Evolutionary conservation across 805 yeast genomes (phyloP), one percentile per base, ranked within the genome.

Genomic region (Millerozyma miso): DNA sequence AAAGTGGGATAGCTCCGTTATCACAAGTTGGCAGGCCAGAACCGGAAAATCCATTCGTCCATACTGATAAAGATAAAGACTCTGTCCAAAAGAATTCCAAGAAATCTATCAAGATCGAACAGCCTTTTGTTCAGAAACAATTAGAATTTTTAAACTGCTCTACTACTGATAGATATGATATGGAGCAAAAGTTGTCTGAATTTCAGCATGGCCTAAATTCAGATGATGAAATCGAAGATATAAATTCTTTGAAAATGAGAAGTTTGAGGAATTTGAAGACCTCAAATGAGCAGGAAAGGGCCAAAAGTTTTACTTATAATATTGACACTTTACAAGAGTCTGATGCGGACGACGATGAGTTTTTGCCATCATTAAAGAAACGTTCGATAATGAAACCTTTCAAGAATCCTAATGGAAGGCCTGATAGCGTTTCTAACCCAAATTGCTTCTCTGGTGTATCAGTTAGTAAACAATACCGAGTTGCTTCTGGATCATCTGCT

Each of bases 401-500:
- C 60, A 66, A 65, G 39, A 59, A 73, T 2, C 59, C 54, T 41
- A 56, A 56, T 2, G 69, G 63, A 31, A 60, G 62, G n/a, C 68
- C 63, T 37, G 65, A 61, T 12, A 66, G 62, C 29, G 69, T 63
- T 42, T 67, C 68, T 42, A 74, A 68, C 31, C 74, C 72, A 18
- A 67, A 63, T 18, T 52, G 56, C 18, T 70, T 70, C 46, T 55
- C 66, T 17, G 74, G 75, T 4, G 85, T 82, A 15, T 78, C 77
- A 1, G 60, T 79, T 4, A 70, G 79, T 36, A 76, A 75, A 29
- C 70, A 74, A 20, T 77, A 78, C 52, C 80, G 72, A 55, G 71
- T 74, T 8, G 82, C 79, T 1, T 69, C 79, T 1, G 77, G 83
- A 5, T 64, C 77, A 3, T 76, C 71, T 46, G 78, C 85, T 1